Evolutionary conservation across 2,329 filamentous ascomycete species (phyloP), one percentile per base, ranked within the genome.

Genomic region (Paracamarosporium sp.): DNA sequence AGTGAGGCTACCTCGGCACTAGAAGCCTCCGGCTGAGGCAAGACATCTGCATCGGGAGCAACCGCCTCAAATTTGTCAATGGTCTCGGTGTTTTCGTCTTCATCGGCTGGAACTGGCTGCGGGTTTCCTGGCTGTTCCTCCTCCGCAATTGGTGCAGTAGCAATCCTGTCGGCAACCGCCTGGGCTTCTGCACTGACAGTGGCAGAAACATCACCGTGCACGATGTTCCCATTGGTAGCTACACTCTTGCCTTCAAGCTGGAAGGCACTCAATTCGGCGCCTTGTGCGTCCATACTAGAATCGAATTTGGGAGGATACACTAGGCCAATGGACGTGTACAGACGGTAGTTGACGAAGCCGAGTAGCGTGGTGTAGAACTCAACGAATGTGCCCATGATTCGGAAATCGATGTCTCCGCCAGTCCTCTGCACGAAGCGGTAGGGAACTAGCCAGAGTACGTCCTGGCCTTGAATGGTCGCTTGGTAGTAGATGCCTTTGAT

Each of bases 401-500:
- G 86, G 81, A 97, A 99, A 78, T 99, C 95, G 63, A 99, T 90
- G 78, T 99, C 95, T 56, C 90, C 92, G 38, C 95, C 91, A 13
- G 97, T 89, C 67, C 91, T 86, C 82, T 99, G 95, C 73, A 98
- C 97, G 80, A 99, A 99, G 77, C 92, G 92, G 82, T 99, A 99
- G 1, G 95, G 95, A 11, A 97, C 94, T 36, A 99, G 84, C 95
- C 95, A 99, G 65, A 98, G 83, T 48, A 99, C 90, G 72, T 98
- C 94, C 80, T 99, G 93, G 47, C 95, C 95, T 77, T 97, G 92
- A 61, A 99, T 96, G 50, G 90, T 97, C 24, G 94, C 95, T 81
- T 98, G 94, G 80, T 98, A 99, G 82, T 99, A 99, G 72, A 99
- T 98, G 61, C 95, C 95, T 84, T 99, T 99, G 80, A 99, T 98